Evolutionary conservation across 495 filamentous ascomycete species (phyloP).

Genomic region (Recurvomyces mirabilis): DNA sequence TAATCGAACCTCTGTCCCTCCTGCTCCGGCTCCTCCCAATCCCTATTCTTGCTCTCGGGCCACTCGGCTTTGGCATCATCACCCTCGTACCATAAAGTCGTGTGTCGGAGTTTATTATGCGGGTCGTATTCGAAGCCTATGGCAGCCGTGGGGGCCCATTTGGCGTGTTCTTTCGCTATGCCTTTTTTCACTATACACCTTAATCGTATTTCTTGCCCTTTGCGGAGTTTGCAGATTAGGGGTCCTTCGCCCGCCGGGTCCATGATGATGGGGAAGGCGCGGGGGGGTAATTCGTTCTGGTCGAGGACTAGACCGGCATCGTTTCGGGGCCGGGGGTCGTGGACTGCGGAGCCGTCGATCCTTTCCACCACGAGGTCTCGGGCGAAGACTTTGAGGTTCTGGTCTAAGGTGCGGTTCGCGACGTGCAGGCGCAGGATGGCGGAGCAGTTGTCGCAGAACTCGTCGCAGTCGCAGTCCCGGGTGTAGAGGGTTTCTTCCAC

Average conservation of each 20-base stretch:
- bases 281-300: slow-evolving; percentile 47
- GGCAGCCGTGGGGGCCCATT: slow-evolving; percentile 86
- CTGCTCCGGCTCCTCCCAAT: slow-evolving; percentile 70
- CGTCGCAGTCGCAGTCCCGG: slow-evolving; percentile 93
- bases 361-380: slow-evolving; percentile 59
- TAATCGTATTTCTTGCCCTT: slow-evolving; percentile 77
- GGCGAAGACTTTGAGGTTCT: slow-evolving; percentile 74
- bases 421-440: slow-evolving; percentile 71
- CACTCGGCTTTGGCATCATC: slow-evolving; percentile 73
- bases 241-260: slow-evolving; percentile 70
- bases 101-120: slow-evolving; percentile 80
- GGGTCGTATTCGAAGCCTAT: slow-evolving; percentile 98
- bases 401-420: slow-evolving; percentile 30
- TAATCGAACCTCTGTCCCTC: slow-evolving; percentile 81
- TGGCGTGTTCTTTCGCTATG: slow-evolving; percentile 96
- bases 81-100: slow-evolving; percentile 83
- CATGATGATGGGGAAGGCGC: slow-evolving; percentile 70
- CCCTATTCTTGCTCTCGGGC: slow-evolving; percentile 65
- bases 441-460: slow-evolving; percentile 81
- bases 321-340: slow-evolving; percentile 48
- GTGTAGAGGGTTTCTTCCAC: slow-evolving; percentile 78
- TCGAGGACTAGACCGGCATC: too few relatives aligned
- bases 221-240: slow-evolving; percentile 78
- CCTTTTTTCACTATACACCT: slow-evolving; percentile 95
- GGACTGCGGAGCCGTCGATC: slow-evolving; percentile 33